Percentiles rank a stretch among this genome's conserved stretches.
These are phyloP conservation scores for Nitzschia inconspicua DNA, from an alignment of 108 stramenopile genomes.

Conservation along the genomic window DNA sequence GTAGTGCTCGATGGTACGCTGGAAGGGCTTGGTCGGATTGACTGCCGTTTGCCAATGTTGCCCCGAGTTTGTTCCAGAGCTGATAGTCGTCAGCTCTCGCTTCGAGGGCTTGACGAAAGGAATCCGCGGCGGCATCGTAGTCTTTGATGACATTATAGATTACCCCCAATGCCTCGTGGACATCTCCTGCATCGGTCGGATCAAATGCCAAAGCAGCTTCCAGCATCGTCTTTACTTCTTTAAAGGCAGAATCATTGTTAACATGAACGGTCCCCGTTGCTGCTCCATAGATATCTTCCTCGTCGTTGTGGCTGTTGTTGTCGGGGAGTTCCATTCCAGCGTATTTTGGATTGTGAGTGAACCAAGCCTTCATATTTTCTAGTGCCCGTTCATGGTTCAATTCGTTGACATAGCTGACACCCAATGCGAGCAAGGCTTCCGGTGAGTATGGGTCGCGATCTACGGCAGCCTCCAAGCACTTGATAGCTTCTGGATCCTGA, in stretches of 20 bases:
- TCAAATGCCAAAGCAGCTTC: slow-evolving; percentile 70
- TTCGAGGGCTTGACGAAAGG: slow-evolving; percentile 72
- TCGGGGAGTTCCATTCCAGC: slow-evolving; percentile 66
- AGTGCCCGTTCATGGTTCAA: slow-evolving; percentile 81
- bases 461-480: slow-evolving; percentile 85
- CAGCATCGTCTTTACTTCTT: slow-evolving; percentile 85
- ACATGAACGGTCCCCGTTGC: slow-evolving; percentile 1
- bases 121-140: slow-evolving; percentile 77
- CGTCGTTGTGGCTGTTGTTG: neutral
- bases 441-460: slow-evolving; percentile 87
- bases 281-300: slow-evolving; percentile 66
- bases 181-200: slow-evolving; percentile 63
- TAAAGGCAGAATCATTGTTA: slow-evolving; percentile 65
- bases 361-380: slow-evolving; percentile 85
- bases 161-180: slow-evolving; percentile 88
- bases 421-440: slow-evolving; percentile 83
- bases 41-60: slow-evolving; percentile 93
- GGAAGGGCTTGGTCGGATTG: slow-evolving; percentile 83
- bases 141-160: slow-evolving; percentile 91
- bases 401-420: slow-evolving; percentile 94
- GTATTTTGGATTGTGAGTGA: slow-evolving; percentile 92
- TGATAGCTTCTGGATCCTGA: slow-evolving; percentile 85
- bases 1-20: slow-evolving; percentile 74
- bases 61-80: slow-evolving; percentile 93
- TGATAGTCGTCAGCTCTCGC: slow-evolving; percentile 77